A percentile compares a stretch with the other conserved stretches of the same genome.
Evolutionary conservation across 2,329 filamentous ascomycete genomes (phyloP).

Genomic region (Penicillium frequentans): DNA sequence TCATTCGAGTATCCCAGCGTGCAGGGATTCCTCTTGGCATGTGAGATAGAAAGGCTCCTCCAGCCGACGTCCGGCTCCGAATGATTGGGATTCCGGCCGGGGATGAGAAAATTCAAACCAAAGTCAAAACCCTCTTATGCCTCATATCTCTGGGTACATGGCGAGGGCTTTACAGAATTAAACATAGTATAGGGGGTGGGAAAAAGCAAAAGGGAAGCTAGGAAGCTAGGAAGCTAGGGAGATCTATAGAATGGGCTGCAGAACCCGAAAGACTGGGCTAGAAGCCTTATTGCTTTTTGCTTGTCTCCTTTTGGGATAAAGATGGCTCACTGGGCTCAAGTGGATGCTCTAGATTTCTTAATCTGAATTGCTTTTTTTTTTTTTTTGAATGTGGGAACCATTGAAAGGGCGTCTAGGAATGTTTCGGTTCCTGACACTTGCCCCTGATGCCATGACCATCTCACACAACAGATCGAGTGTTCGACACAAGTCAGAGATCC

Average conservation of each 20-base stretch:
- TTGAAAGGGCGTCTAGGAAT: background rate
- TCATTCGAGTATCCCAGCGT: background rate
- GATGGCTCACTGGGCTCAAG: background rate
- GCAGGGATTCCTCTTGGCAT: slow-evolving; percentile 24
- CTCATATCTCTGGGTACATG: background rate
- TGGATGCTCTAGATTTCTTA: background rate
- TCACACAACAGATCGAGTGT: slow-evolving; percentile 5
- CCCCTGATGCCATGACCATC: slow-evolving; percentile 6
- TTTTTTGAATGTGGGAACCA: background rate
- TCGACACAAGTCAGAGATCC: slow-evolving; percentile 8
- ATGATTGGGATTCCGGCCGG: slow-evolving; percentile 22
- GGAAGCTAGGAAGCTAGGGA: background rate
- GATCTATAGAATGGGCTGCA: background rate
- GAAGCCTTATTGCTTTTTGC: slow-evolving; percentile 3
- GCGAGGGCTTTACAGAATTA: background rate
- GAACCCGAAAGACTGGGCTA: background rate
- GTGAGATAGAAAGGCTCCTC: slow-evolving; percentile 14
- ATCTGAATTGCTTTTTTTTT: background rate
- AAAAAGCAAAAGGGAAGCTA: background rate
- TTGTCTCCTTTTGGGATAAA: background rate
- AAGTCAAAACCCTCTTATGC: background rate
- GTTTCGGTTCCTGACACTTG: slow-evolving; percentile 16
- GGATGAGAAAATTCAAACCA: background rate
- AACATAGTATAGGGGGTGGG: background rate
- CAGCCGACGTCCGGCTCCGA: slow-evolving; percentile 21